Evolutionary conservation across 179 eudicot genomes (phyloP).

Genomic region (Actinidia polygama): DNA sequence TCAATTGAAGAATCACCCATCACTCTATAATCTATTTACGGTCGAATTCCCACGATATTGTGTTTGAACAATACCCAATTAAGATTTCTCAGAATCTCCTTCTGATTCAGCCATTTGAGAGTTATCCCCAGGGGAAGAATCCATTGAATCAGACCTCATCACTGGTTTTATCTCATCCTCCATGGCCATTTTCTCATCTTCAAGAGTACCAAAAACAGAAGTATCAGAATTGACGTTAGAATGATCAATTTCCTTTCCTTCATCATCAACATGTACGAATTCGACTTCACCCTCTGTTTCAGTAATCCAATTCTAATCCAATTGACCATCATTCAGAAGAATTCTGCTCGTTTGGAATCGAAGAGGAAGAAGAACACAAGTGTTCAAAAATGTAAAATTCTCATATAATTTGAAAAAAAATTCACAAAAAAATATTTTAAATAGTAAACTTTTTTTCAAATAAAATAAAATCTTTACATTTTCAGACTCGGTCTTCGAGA

Average conservation of each 20-base stretch:
- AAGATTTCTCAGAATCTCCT: no score
- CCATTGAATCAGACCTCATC: conserved; percentile 24
- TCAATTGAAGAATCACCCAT: conserved; percentile 15
- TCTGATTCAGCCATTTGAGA: neutral
- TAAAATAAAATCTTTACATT: no score
- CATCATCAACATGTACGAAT: conserved; percentile 9
- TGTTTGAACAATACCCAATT: neutral
- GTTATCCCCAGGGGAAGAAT: neutral
- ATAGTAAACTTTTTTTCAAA: no score
- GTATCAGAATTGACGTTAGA: neutral
- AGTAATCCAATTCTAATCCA: conserved; percentile 2
- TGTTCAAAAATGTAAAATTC: neutral
- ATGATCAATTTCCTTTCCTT: neutral
- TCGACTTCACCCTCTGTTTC: conserved; percentile 16
- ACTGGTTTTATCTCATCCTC: conserved; percentile 9
- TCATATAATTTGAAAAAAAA: no score
- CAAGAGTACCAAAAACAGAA: neutral
- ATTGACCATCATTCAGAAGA: neutral
- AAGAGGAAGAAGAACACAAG: neutral
- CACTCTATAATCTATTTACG: neutral
- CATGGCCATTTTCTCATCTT: conserved; percentile 18
- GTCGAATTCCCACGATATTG: neutral
- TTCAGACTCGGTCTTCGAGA: no score
- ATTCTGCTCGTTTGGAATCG: conserved; percentile 4
- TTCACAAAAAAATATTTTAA: no score